phyloP scores from a whole-genome alignment of 371 early-diverging fungal species.

The Mortierella polycephala region DNA sequence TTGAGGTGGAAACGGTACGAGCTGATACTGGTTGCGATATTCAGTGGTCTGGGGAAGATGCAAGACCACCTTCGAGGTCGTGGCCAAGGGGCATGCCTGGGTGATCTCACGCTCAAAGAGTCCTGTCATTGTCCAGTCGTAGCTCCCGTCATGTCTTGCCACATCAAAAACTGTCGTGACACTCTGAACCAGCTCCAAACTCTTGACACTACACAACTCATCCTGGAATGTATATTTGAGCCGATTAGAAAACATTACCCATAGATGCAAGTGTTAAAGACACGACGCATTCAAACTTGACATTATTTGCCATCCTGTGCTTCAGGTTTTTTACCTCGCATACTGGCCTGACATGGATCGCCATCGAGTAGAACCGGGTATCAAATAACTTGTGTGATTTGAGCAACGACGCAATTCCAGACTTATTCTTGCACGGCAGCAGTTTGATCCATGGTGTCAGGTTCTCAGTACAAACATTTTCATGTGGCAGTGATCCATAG shows the following conservation, averaged over 20 bases:
- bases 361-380: constrained; percentile 91
- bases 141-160: constrained; percentile 65
- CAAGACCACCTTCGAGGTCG: constrained; percentile 62
- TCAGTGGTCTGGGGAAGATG: constrained; percentile 52
- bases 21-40: constrained; percentile 52
- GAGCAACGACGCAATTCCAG: constrained; percentile 86
- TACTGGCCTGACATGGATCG: constrained; percentile 68
- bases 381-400: constrained; percentile 93
- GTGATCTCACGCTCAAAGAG: constrained; percentile 71
- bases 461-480: constrained; percentile 97
- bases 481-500: constrained; percentile 87
- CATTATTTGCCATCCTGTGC: neutral
- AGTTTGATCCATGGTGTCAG: constrained; percentile 96
- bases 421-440: constrained; percentile 92
- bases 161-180: constrained; percentile 82
- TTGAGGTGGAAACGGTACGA: constrained; percentile 48
- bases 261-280: neutral
- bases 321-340: constrained; percentile 60
- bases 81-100: constrained; percentile 74
- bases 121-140: constrained; percentile 79
- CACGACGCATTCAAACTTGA: neutral
- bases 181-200: constrained; percentile 67
- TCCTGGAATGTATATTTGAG: constrained; percentile 15
- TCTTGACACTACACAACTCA: constrained; percentile 36
- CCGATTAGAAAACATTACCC: too few relatives aligned